Evolutionary conservation across 177 flowering plant species (phyloP).

Genomic region (Vitis hybrid): DNA sequence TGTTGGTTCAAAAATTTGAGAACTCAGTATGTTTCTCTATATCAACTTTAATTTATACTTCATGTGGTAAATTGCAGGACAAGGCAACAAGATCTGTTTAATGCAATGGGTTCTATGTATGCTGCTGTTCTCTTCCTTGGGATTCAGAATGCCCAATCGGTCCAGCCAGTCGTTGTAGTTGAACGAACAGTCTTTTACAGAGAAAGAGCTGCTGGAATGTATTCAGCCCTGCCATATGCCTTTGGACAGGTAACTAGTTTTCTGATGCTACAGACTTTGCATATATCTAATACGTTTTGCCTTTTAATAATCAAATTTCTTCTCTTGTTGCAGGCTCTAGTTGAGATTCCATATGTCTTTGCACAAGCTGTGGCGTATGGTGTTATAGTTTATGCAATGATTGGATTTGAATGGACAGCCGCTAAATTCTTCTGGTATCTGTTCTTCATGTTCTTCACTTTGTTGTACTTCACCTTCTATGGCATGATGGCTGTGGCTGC

Average conservation of each 20-base stretch:
- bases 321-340: conserved; percentile 38
- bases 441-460: conserved; percentile 66
- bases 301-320: too few relatives aligned
- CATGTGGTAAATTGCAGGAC: conserved; percentile 26
- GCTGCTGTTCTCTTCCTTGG: conserved; percentile 59
- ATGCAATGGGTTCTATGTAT: conserved; percentile 79
- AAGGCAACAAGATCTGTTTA: conserved; percentile 46
- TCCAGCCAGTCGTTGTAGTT: conserved; percentile 60
- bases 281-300: neutral
- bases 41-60: neutral
- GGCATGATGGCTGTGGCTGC: conserved; percentile 82
- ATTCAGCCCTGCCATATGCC: conserved; percentile 65
- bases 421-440: conserved; percentile 69
- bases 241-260: conserved; percentile 49
- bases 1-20: neutral
- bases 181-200: conserved; percentile 74
- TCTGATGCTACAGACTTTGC: neutral
- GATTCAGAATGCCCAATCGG: conserved; percentile 42
- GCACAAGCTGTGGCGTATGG: conserved; percentile 49
- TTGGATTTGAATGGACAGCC: conserved; percentile 61
- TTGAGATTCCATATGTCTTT: conserved; percentile 66
- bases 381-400: conserved; percentile 62
- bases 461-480: conserved; percentile 69
- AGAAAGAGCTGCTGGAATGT: conserved; percentile 81
- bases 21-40: too few relatives aligned